Evolutionary conservation across 2,329 filamentous ascomycete species (phyloP).

Genomic region (Mollisia scopiformis): DNA sequence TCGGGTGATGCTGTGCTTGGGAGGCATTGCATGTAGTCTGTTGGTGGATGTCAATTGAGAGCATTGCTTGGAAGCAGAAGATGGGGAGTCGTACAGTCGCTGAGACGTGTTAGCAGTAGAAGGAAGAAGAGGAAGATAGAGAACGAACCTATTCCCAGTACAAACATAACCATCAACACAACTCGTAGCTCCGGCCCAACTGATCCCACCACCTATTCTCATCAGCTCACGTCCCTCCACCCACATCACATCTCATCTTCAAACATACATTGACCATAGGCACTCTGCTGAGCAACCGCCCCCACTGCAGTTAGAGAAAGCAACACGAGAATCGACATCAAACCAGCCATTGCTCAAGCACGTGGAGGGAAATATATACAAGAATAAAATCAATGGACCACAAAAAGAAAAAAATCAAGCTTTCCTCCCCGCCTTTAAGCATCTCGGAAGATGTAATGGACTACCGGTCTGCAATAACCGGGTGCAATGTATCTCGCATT

Average conservation of each 20-base stretch:
- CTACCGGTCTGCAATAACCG: constrained; percentile 21
- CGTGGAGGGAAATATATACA: constrained; percentile 2
- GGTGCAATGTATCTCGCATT: constrained; percentile 19
- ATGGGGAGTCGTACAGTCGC: constrained; percentile 18
- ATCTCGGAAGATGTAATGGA: neutral
- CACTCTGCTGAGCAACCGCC: constrained; percentile 25
- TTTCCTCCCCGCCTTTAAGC: neutral
- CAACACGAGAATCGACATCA: constrained; percentile 6
- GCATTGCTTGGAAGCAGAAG: neutral
- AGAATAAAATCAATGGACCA: neutral
- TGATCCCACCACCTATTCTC: constrained; percentile 29
- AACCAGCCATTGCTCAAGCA: neutral
- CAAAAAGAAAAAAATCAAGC: constrained; percentile 6
- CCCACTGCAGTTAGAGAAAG: constrained; percentile 10
- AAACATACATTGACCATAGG: constrained; percentile 30
- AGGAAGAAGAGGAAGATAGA: neutral
- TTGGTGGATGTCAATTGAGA: neutral
- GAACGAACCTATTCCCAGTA: constrained; percentile 32
- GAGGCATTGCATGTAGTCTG: constrained; percentile 44
- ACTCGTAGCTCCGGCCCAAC: constrained; percentile 29
- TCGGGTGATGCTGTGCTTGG: constrained; percentile 36
- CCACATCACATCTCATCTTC: neutral
- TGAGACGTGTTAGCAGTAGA: neutral
- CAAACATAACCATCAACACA: constrained; percentile 32
- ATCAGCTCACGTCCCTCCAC: neutral